Evolutionary conservation across 179 eudicot species (phyloP), one percentile per base, ranked within the genome.

Genomic region (Pouteria campechiana): DNA sequence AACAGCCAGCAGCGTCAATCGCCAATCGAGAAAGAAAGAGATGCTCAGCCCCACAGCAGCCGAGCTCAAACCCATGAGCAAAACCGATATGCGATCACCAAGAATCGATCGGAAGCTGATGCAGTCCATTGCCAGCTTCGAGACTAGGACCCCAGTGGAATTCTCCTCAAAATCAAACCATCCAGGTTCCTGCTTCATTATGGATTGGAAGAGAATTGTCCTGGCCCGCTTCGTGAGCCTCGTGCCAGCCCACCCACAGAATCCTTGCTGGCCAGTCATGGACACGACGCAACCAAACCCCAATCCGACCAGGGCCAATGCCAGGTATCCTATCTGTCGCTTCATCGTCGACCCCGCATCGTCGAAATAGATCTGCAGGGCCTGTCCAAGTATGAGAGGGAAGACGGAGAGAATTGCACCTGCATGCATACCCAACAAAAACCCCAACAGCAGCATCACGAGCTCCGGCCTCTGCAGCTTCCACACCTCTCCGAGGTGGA

Each of bases 231-330:
- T 63, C 1, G 74, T 67, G 50, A 67, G 74, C 41, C 48, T 72
- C 6, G 73, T 58, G 6, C 78, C 78, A 17, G 78, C 73, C 78
- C 66, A 72, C 6, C 78, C 78, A 24, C 73, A 67, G 44, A 72
- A 63, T 23, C 78, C 78, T 43, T 72, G 78, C 35, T 72, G 73
- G 18, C 70, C 67, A 12, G 70, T 67, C 78, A 72, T 72, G 48
- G 67, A 23, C 20, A 67, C 10, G 17, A 67, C 63, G 34, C 69
- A 63, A 1, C 54, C 70, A 24, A 67, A 27, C 8, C 78, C 78
- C 22, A 72, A 63, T 13, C 78, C 78, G 39, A 72, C 58, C 6
- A 72, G 36, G 31, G 52, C 54, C 48, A 63, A 43, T 42, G 73
- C 67, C 15, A 72, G 58, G 16, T 41, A 11, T 20, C 52, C 41